Evolutionary conservation across 257 asterid species (phyloP), one percentile per base, ranked within the genome.

Genomic region (Przewalskia tangutica): DNA sequence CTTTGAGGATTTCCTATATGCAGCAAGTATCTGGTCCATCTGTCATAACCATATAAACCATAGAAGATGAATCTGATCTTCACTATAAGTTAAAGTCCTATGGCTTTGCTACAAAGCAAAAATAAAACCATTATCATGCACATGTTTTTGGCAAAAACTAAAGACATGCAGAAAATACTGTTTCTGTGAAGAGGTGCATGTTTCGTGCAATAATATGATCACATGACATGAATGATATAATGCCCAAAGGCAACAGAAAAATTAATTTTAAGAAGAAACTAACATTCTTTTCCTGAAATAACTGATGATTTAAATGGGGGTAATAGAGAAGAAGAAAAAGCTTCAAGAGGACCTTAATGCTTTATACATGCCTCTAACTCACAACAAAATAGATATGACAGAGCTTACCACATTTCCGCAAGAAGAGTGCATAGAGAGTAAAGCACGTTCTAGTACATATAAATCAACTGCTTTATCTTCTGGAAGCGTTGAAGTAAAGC

Each of bases 381-480:
- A n/a, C 32, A 58, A n/a, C 64, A 58, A 32, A 58, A 3, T 17
- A 9, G 54, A 82, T 59, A 81, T 32, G 38, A 63, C 32, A 46
- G 81, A 50, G 77, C 94, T 88, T 85, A 95, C 99, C 96, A 92
- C 97, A 87, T 93, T 90, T 58, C 99, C 99, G 34, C 99, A 95
- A 51, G 98, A 93, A 85, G 99, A 95, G 87, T 95, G 98, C 99
- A 95, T 92, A 7, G 99, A 91, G 63, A 93, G 89, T 90, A 95
- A 84, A 14, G 99, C 99, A 86, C 99, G 90, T 90, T 95, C 99
- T 59, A 95, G 97, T 82, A 95, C 98, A 85, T 95, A 95, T 20
- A 95, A 89, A 87, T 95, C 98, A 51, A 95, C 98, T 59, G 98
- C 98, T 90, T 95, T 95, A 86, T 95, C 98, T 89, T 95, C 99